Evolutionary conservation across 768 basidiomycete species (phyloP).

Genomic region (Megacollybia marginata): DNA sequence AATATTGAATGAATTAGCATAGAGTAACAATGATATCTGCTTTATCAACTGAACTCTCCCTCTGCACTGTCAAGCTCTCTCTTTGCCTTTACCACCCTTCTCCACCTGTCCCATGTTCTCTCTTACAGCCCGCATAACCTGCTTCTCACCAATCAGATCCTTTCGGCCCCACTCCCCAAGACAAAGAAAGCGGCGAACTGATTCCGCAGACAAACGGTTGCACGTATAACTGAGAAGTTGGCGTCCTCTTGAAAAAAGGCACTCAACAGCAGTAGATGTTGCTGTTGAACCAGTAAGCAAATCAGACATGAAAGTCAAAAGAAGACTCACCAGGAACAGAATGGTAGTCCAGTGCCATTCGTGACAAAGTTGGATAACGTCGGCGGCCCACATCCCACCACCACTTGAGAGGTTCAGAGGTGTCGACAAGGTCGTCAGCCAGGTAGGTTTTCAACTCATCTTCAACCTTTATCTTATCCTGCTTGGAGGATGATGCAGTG

Average conservation of each 20-base stretch:
- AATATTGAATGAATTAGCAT: too few species aligned
- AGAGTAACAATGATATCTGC: too few species aligned
- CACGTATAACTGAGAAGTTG: conserved; percentile 12
- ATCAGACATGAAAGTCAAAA: background rate
- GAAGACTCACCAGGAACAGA: conserved; percentile 8
- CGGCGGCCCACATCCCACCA: conserved; percentile 9
- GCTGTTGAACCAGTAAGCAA: conserved; percentile 1
- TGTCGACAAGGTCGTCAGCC: background rate
- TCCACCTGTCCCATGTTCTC: background rate
- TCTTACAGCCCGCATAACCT: background rate
- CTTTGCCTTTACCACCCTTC: background rate
- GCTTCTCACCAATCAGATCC: conserved; percentile 6
- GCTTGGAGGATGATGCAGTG: background rate
- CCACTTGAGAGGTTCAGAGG: conserved; percentile 10
- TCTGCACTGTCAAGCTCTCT: background rate
- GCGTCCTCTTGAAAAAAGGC: conserved; percentile 11
- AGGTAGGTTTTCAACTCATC: conserved; percentile 4
- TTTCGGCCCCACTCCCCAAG: conserved; percentile 10
- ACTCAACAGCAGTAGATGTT: conserved; percentile 15
- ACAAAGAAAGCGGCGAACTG: conserved; percentile 9
- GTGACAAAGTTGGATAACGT: conserved; percentile 16
- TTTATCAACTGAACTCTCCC: too few species aligned
- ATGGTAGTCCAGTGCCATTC: conserved; percentile 20
- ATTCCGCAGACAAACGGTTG: conserved; percentile 5
- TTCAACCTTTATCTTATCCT: background rate